These are phyloP conservation scores for Mariannaea elegans DNA, from an alignment of 2,329 filamentous ascomycete species.

Conservation along the genomic window DNA sequence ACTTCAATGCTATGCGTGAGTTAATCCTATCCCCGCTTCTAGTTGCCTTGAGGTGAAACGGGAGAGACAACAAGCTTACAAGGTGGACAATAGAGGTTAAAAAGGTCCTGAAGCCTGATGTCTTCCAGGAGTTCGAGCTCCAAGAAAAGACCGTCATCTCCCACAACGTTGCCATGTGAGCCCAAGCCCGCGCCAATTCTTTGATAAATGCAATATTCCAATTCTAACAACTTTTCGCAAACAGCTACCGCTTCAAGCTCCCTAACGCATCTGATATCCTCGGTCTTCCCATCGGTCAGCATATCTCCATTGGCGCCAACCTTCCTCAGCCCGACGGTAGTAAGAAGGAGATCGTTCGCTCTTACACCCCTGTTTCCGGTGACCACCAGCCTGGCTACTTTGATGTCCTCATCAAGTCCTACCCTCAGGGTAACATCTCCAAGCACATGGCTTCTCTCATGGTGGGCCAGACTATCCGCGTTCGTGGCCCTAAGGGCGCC, in stretches of 20 bases:
- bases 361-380: conserved; percentile 91
- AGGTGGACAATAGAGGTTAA: conserved; percentile 66
- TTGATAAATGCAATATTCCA: background rate
- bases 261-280: conserved; percentile 82
- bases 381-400: conserved; percentile 92
- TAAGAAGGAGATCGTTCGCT: conserved; percentile 85
- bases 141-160: conserved; percentile 95
- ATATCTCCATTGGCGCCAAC: conserved; percentile 92
- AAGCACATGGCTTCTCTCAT: conserved; percentile 86
- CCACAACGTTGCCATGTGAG: conserved; percentile 96
- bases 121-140: conserved; percentile 92
- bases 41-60: background rate
- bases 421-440: conserved; percentile 97
- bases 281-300: conserved; percentile 96
- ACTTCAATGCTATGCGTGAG: conserved; percentile 77
- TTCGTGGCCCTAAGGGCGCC: conserved; percentile 94
- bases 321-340: conserved; percentile 74
- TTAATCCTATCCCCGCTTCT: conserved; percentile 31
- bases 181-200: conserved; percentile 22
- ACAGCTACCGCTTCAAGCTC: conserved; percentile 90
- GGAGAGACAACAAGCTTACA: conserved; percentile 22
- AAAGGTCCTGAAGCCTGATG: conserved; percentile 85
- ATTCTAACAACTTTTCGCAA: conserved; percentile 5
- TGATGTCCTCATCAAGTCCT: conserved; percentile 97
- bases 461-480: conserved; percentile 87